Evolutionary conservation across 257 asterid species (phyloP), one percentile per base, ranked within the genome.

Genomic region (Buddleja alternifolia): DNA sequence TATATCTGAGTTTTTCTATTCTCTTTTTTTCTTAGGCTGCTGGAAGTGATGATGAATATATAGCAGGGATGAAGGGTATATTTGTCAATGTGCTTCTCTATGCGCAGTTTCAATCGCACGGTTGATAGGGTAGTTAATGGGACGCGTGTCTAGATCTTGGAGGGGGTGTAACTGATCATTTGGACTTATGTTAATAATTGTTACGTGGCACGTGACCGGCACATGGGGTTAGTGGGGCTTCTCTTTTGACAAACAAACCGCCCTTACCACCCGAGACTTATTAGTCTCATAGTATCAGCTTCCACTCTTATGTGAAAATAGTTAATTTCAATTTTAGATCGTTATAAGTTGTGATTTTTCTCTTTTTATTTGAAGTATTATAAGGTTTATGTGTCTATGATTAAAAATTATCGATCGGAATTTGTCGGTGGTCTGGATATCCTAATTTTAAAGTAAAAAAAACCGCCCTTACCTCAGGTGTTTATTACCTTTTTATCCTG

Each of bases 131-230:
- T 1, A 6, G 32, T 6, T 19, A 0, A 2, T 0, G 2, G 15
- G 3, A 63, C 54, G 60, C 70, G 83, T 79, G 80, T 67, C 71
- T 14, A 71, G 55, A 76, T 76, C 80, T 0, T 24, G 16, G 16
- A 29, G 9, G 34, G 23, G 41, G 46, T 40, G 70, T 68, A 58
- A 73, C 78, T 57, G 78, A 29, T 17, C 10, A 44, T 61, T 69
- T 73, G 84, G 80, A 70, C 10, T 53, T 48, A 51, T 41, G 62
- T 66, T 78, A 78, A 82, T 78, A 16, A 82, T 82, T 78, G 80
- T 21, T 72, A 20, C 48, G 32, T 0, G 24, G 25, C 48, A 40
- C 76, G 73, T 41, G 75, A 4, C 0, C 8, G 1, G 41, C 78
- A 59, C 68, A 39, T 75, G 80, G 73, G 39, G 10, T 29, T 8